A percentile compares a stretch with the other conserved stretches of the same genome.
phyloP scores from a whole-genome alignment of 2,329 filamentous ascomycete species.

The Fusarium torreyae region DNA sequence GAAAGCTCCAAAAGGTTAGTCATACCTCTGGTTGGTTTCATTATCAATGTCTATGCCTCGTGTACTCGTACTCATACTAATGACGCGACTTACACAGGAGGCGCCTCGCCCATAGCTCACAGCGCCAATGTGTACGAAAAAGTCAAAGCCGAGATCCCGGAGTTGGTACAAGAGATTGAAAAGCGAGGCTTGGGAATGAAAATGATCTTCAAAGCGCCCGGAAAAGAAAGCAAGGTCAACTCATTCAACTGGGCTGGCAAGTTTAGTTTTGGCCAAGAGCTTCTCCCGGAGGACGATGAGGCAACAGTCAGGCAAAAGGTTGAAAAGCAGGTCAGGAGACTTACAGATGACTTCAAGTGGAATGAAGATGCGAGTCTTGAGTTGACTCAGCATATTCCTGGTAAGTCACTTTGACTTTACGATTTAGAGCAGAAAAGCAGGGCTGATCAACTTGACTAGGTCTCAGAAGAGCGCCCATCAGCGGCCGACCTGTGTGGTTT shows the following conservation, averaged over 20 bases:
- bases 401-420: background rate
- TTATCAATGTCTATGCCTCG: background rate
- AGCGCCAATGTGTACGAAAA: background rate
- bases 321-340: slow-evolving; percentile 5
- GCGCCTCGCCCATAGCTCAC: background rate
- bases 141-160: background rate
- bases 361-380: slow-evolving; percentile 31
- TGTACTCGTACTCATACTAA: background rate
- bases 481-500: background rate
- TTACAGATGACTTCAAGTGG: slow-evolving; percentile 30
- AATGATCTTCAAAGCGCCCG: background rate
- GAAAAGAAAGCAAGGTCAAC: background rate
- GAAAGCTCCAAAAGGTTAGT: slow-evolving; percentile 29
- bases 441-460: background rate
- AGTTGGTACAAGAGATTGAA: background rate
- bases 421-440: too few species aligned
- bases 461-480: background rate
- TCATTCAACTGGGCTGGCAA: background rate
- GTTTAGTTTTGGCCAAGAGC: background rate
- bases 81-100: background rate
- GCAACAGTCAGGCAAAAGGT: background rate
- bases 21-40: too few species aligned
- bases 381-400: slow-evolving; percentile 33
- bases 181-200: background rate
- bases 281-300: background rate